Evolutionary conservation across 768 basidiomycete species (phyloP), one percentile per base, ranked within the genome.

Genomic region (Russula abietina): DNA sequence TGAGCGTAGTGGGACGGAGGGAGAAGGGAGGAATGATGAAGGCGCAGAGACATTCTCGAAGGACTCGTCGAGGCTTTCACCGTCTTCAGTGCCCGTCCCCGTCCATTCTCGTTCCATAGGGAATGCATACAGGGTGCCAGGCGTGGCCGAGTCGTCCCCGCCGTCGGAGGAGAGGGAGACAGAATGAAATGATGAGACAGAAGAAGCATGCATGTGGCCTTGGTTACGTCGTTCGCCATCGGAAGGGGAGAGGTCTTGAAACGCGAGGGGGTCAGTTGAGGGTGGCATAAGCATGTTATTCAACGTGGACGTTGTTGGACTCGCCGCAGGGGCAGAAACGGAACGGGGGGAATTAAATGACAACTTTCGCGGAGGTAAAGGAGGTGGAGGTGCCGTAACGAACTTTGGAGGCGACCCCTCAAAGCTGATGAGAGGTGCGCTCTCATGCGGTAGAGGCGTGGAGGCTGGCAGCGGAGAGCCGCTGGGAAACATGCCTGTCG

Each of bases 161-260:
- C 75, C 69, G 59, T 85, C 84, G 12, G 85, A 86, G 1, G 88
- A 89, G 26, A 90, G 79, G 1, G 88, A 90, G 22, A 90, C 86
- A 1, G 88, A 89, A 67, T 89, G 88, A 61, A 90, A 88, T 19
- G 88, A 90, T 1, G 88, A 89, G 41, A 88, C 79, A 51, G 88
- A 90, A 0, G 87, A 87, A 12, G 78, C 80, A 3, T 81, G 79
- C 16, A 76, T 79, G 69, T 89, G 87, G 49, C 77, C 75, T 22
- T 73, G 64, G 49, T 68, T 70, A 64, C 67, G 70, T 46, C 70
- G 67, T 19, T 74, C 72, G 56, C 74, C 76, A 28, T 72, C 70
- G 65, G 70, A 72, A 19, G 69, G 61, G 59, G 71, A 72, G 64
- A 70, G 73, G 58, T 72, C 75, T 30, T 58, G 36, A 55, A 70